phyloP scores from a whole-genome alignment of 352 stramenopile species.

The Saprolegnia diclina region DNA sequence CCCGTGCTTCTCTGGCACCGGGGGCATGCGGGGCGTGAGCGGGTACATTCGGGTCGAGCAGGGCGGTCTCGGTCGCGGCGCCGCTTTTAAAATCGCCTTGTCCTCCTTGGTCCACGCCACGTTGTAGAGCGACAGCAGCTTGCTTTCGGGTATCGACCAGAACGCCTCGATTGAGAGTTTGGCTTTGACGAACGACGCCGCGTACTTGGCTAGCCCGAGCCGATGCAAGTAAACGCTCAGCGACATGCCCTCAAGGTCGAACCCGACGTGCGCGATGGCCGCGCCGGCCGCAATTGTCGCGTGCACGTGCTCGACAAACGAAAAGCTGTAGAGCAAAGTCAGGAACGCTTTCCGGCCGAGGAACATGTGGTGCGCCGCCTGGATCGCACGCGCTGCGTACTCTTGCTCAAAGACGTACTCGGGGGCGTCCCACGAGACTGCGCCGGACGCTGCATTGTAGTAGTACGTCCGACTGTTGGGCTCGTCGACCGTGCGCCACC shows the following conservation, averaged over 20 bases:
- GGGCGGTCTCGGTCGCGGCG: conserved; percentile 28
- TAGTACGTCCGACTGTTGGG: conserved; percentile 37
- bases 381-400: conserved; percentile 53
- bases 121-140: conserved; percentile 4
- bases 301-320: conserved; percentile 42
- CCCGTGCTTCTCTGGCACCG: conserved; percentile 41
- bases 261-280: conserved; percentile 53
- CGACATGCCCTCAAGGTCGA: conserved; percentile 68
- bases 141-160: conserved; percentile 13
- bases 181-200: conserved; percentile 31
- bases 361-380: conserved; percentile 49
- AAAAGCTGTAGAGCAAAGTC: conserved; percentile 36
- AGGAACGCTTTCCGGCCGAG: conserved; percentile 34
- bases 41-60: conserved; percentile 30
- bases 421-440: conserved; percentile 52
- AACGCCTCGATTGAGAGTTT: conserved; percentile 25
- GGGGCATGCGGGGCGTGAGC: conserved; percentile 31
- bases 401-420: conserved; percentile 66
- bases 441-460: conserved; percentile 38
- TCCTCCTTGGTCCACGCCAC: conserved; percentile 54
- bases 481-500: conserved; percentile 46
- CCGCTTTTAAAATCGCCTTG: conserved; percentile 33
- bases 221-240: conserved; percentile 46
- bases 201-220: conserved; percentile 54
- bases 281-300: conserved; percentile 20